Evolutionary conservation across 176 grass and related monocot genomes (phyloP).

Genomic region (Triticum monococcum): DNA sequence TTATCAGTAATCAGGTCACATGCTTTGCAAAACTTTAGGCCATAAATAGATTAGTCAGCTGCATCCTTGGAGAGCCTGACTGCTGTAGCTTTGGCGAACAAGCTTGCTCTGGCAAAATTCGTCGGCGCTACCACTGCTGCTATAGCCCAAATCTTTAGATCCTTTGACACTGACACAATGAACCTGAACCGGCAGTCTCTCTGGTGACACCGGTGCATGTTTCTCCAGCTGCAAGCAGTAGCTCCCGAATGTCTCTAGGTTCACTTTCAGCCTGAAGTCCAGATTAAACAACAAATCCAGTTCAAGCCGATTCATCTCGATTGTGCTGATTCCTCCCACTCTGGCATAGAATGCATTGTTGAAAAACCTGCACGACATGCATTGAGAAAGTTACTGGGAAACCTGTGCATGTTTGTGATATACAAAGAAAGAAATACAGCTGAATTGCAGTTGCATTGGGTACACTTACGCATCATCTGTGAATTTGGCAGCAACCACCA

Average conservation of each 20-base stretch:
- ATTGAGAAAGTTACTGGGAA: not conserved
- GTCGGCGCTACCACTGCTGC: constrained; percentile 24
- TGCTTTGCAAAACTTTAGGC: constrained; percentile 13
- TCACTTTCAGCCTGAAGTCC: constrained; percentile 85
- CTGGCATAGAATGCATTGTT: constrained; percentile 88
- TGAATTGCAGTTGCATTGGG: not conserved
- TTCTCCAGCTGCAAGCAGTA: constrained; percentile 85
- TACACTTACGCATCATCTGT: constrained; percentile 79
- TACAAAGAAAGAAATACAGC: not conserved
- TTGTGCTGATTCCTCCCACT: constrained; percentile 83
- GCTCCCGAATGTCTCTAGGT: constrained; percentile 57
- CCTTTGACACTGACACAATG: not conserved
- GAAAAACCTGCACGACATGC: constrained; percentile 57
- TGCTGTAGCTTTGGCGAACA: constrained; percentile 31
- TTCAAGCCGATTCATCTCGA: constrained; percentile 81
- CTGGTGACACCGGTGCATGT: constrained; percentile 41
- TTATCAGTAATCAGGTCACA: not conserved
- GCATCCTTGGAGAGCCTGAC: constrained; percentile 52
- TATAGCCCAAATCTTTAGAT: constrained; percentile 17
- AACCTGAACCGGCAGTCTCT: constrained; percentile 61
- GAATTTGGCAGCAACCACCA: constrained; percentile 90
- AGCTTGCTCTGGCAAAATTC: constrained; percentile 57
- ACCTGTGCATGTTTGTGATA: not conserved
- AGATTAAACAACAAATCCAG: constrained; percentile 81
- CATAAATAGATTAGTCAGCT: constrained; percentile 23